phyloP scores from a whole-genome alignment of 2,329 filamentous ascomycete genomes.

The Talaromyces amestolkiae region DNA sequence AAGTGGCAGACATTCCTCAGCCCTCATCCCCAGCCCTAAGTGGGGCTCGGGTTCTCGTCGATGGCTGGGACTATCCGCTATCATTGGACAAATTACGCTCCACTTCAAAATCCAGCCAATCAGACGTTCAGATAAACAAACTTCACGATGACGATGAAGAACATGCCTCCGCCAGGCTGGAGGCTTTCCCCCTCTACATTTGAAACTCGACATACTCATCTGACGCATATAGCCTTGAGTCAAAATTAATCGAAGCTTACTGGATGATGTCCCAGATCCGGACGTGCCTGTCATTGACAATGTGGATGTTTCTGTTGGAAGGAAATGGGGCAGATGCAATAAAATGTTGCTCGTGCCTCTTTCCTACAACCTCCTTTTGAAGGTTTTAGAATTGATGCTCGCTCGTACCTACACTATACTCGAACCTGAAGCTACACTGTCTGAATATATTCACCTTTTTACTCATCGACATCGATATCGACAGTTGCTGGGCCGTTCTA shows the following conservation, averaged over 20 bases:
- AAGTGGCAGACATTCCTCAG: constrained; percentile 8
- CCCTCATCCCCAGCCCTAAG: background rate
- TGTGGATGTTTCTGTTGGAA: background rate
- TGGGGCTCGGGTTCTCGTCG: background rate
- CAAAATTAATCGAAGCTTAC: too few species aligned
- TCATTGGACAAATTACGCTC: background rate
- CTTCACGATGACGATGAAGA: background rate
- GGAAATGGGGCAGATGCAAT: background rate
- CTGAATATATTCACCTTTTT: background rate
- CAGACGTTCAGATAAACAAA: background rate
- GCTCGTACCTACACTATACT: background rate
- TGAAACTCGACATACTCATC: background rate
- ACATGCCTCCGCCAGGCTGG: background rate
- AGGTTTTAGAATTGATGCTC: background rate
- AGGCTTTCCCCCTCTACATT: background rate
- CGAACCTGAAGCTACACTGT: background rate
- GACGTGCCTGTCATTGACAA: background rate
- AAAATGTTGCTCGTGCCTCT: background rate
- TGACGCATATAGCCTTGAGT: background rate
- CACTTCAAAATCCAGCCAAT: background rate
- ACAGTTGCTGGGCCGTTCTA: background rate
- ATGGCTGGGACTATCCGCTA: background rate
- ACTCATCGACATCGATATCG: background rate
- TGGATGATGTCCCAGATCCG: background rate
- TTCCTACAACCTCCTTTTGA: too few species aligned